Base-by-base conservation (phyloP, 768 basidiomycete species). In the Heimioporus sp. region DNA sequence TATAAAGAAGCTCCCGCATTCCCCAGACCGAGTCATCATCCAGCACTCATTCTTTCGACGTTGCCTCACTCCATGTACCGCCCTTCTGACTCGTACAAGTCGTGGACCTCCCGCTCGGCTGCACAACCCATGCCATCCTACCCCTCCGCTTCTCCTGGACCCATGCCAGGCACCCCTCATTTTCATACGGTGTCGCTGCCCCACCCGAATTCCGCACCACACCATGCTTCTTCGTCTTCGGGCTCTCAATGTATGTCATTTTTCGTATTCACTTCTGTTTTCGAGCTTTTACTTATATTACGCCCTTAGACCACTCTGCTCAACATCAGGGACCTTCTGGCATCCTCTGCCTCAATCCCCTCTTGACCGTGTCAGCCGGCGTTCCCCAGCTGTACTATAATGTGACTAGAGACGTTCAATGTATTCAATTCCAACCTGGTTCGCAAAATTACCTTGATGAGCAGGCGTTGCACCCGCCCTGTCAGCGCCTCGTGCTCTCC, bases 171-270 rank as follows among this genome's bases (percentile, higher is more conserved):
- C 32, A 55, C 67, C 4, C 67, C 69, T 1, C 65, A 61, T 28
- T 41, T 67, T 31, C 57, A 49, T 15, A 60, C 67, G 4, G 67
- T 69, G 5, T 63, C 69, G 13, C 31, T 69, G 16, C 67, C 67
- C 10, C 69, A 69, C 46, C 67, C 67, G 11, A 69, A 69, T 39
- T 57, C 69, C 9, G 43, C 61, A 15, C 54, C 56, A 4, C 30
- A 19, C n/a, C 28, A 66, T 35, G 31, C 52, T 8, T 54, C 66
- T 2, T 37, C 53, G n/a, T 49, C 66, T 17, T 49, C 60, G 17
- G 21, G 48, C 15, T 48, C 65, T 3, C 49, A 48, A 5, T 43
- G 68, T 70, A 52, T 5, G 68, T 28, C 8, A 12, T 5, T 28
- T 12, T 6, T 17, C 19, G 35, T n/a, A 6, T 12, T 24, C 24